A percentile compares a stretch with the other conserved stretches of the same genome.
These are phyloP conservation scores for Penicillium crystallinum DNA, from an alignment of 495 filamentous ascomycete genomes.

Conservation along the genomic window DNA sequence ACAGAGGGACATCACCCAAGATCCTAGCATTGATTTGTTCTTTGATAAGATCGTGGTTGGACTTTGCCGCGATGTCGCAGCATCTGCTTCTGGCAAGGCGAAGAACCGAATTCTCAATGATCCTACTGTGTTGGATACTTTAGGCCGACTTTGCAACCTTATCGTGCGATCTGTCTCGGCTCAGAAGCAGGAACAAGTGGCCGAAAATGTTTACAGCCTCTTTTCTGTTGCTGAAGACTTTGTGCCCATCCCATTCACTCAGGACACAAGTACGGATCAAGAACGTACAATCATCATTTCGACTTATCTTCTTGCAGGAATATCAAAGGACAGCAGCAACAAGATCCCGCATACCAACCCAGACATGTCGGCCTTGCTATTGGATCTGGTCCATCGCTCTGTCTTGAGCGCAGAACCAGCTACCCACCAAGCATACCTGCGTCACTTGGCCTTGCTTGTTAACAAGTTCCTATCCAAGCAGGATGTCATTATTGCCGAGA, in stretches of 20 bases:
- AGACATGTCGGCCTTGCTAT: slow-evolving; percentile 34
- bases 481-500: slow-evolving; percentile 31
- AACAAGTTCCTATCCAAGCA: slow-evolving; percentile 61
- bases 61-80: slow-evolving; percentile 42
- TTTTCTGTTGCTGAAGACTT: slow-evolving; percentile 39
- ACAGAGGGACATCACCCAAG: slow-evolving; percentile 44
- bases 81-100: slow-evolving; percentile 34
- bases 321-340: slow-evolving; percentile 37
- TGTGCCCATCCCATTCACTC: slow-evolving; percentile 36
- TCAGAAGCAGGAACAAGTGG: slow-evolving; percentile 51
- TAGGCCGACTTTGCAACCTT: slow-evolving; percentile 59
- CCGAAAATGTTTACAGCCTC: slow-evolving; percentile 52
- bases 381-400: slow-evolving; percentile 37
- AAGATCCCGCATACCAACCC: slow-evolving; percentile 30
- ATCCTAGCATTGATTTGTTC: slow-evolving; percentile 50
- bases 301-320: slow-evolving; percentile 55
- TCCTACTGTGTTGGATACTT: slow-evolving; percentile 51
- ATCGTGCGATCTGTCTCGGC: slow-evolving; percentile 51
- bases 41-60: slow-evolving; percentile 56
- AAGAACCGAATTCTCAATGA: slow-evolving; percentile 47
- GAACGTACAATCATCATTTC: slow-evolving; percentile 54
- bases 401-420: slow-evolving; percentile 28
- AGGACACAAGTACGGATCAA: slow-evolving; percentile 29
- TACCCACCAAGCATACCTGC: slow-evolving; percentile 50
- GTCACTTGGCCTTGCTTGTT: slow-evolving; percentile 56